Evolutionary conservation across 1,139 yeast species (phyloP), one percentile per base, ranked within the genome.

Genomic region (Zygosaccharomyces pseudobailii): DNA sequence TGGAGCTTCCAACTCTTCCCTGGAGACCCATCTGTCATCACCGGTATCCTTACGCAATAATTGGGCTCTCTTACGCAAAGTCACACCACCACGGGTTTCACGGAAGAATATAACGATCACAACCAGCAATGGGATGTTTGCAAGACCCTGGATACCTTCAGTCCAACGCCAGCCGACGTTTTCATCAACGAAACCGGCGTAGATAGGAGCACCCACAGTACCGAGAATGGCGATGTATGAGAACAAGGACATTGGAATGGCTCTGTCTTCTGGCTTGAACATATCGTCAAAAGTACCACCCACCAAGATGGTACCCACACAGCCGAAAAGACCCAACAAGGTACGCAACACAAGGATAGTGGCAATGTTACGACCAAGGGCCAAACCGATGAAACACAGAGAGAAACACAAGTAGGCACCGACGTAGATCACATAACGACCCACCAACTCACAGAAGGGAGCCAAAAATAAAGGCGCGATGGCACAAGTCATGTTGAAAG

Each of bases 121-220:
- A 25, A 43, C 34, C 38, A 37, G 24, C 23, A 40, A 34, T 21
- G 40, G 42, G 32, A 39, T 37, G 23, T 43, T 43, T 13, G 40
- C 38, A 17, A 43, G 34, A 20, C 40, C 28, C 23, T 43, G 46
- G n/a, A 43, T 43, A 39, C 46, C 40, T 9, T 37, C 40, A 34
- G 34, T 43, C 46, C 46, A 43, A 34, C 40, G 46, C 46, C 46
- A 43, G 27, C 42, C 40, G 21, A 43, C 32, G 28, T 37, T 25
- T 9, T 43, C 37, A 10, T 43, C 39, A 25, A 43, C 39, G 19
- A 43, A 38, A 43, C 46, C 46, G 9, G 42, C 46, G 25, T 37
- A 43, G 38, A 43, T 43, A 17, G 46, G 46, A 19, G 42, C 42
- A 24, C 40, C 38, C 28, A 43, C 42, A n/a, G 46, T 37, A 38